These are phyloP conservation scores for Yamadazyma diospyri DNA, from an alignment of 1,139 yeast genomes.

Conservation along the genomic window DNA sequence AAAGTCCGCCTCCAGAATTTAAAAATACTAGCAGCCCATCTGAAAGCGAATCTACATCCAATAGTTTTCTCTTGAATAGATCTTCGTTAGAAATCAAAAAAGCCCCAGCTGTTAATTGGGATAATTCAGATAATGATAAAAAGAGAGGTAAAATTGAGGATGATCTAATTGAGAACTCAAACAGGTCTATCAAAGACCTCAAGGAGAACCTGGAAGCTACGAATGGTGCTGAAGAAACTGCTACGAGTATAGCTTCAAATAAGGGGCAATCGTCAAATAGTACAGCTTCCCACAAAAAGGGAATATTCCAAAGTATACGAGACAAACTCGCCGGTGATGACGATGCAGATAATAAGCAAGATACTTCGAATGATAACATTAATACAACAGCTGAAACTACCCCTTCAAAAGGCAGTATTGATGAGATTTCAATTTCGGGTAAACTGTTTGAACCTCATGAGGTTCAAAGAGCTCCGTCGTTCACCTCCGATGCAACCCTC, in stretches of 20 bases:
- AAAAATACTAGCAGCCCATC: slow-evolving; percentile 11
- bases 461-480: slow-evolving; percentile 15
- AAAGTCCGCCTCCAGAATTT: slow-evolving; percentile 22
- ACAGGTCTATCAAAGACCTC: not conserved
- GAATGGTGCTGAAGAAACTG: slow-evolving; percentile 11
- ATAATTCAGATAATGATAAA: not conserved
- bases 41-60: slow-evolving; percentile 13
- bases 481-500: slow-evolving; percentile 22
- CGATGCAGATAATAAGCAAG: slow-evolving; percentile 8
- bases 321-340: slow-evolving; percentile 21
- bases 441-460: slow-evolving; percentile 19
- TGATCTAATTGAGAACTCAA: not conserved
- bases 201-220: slow-evolving; percentile 4
- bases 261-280: slow-evolving; percentile 3
- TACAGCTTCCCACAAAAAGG: slow-evolving; percentile 16
- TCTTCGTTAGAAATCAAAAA: slow-evolving; percentile 18
- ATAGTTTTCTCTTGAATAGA: slow-evolving; percentile 17
- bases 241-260: slow-evolving; percentile 8
- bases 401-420: slow-evolving; percentile 23
- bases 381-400: slow-evolving; percentile 31
- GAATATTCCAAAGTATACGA: slow-evolving; percentile 34
- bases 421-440: slow-evolving; percentile 12
- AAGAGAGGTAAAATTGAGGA: not conserved
- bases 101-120: slow-evolving; percentile 8
- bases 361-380: slow-evolving; percentile 20